Conservation (phyloP, 2,329 filamentous ascomycete genomes). For the Botryotinia narcissicola region DNA sequence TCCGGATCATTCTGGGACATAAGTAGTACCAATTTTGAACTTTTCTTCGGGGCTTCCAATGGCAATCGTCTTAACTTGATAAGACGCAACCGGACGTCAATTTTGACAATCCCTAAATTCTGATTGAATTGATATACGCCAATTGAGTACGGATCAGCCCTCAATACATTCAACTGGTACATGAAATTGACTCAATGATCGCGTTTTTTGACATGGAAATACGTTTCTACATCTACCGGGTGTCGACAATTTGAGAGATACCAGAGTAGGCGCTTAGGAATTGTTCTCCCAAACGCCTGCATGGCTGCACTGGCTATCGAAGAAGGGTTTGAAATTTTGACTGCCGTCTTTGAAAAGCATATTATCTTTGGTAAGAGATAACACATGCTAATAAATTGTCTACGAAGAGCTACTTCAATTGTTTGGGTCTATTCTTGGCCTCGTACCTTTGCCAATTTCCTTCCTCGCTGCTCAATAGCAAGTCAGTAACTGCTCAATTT, state of each 20-base stretch:
- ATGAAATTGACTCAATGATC: not conserved
- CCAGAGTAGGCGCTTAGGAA: not conserved
- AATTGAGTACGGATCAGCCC: not conserved
- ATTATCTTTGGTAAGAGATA: not conserved
- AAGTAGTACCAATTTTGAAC: not conserved
- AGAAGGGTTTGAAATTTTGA: not conserved
- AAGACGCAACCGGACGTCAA: not conserved
- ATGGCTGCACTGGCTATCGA: not conserved
- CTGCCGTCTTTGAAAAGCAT: not conserved
- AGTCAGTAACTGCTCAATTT: not conserved
- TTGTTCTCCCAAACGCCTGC: not conserved
- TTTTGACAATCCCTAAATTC: not conserved
- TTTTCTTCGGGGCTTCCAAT: too few species aligned
- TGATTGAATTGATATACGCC: not conserved
- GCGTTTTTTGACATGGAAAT: too few species aligned
- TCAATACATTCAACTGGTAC: too few species aligned
- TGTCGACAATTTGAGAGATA: not conserved
- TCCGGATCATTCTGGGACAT: rapidly evolving
- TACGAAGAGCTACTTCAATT: not conserved
- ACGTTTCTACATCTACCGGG: not conserved
- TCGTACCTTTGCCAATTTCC: not conserved
- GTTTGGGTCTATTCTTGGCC: not conserved
- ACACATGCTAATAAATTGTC: too few species aligned
- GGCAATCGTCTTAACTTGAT: not conserved
- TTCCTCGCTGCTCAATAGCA: not conserved